These are phyloP conservation scores for Vaccinium vitisidaea DNA, from an alignment of 148 eudicot genomes.

Conservation along the genomic window DNA sequence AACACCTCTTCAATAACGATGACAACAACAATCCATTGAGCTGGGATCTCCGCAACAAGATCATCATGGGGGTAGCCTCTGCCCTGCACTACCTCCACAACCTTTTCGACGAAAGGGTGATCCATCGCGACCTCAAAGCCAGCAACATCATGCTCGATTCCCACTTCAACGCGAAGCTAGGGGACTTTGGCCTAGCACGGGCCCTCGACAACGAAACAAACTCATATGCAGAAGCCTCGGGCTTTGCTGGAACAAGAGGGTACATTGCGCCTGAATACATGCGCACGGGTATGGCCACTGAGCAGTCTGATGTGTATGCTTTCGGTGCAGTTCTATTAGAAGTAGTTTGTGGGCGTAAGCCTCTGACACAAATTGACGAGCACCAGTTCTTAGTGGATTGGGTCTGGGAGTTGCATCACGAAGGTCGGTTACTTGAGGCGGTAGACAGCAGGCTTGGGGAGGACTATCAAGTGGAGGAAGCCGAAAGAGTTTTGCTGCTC, in stretches of 20 bases:
- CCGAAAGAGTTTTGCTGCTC: constrained; percentile 51
- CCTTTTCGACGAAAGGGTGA: constrained; percentile 71
- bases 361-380: constrained; percentile 48
- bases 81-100: constrained; percentile 68
- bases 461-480: constrained; percentile 51
- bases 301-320: constrained; percentile 44
- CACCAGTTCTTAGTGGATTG: constrained; percentile 59
- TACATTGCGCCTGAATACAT: constrained; percentile 90
- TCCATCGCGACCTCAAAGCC: constrained; percentile 83
- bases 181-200: constrained; percentile 87
- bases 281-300: constrained; percentile 75
- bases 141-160: constrained; percentile 85
- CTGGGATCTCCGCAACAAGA: constrained; percentile 47
- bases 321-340: constrained; percentile 41
- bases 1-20: constrained; percentile 44
- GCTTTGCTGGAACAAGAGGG: constrained; percentile 72
- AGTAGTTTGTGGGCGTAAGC: constrained; percentile 61
- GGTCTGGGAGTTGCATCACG: constrained; percentile 79
- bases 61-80: constrained; percentile 43
- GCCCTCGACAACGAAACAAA: constrained; percentile 69
- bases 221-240: constrained; percentile 67
- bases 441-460: constrained; percentile 50
- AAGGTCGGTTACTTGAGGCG: constrained; percentile 53
- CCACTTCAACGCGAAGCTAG: constrained; percentile 68
- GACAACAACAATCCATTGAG: constrained; percentile 28